Evolutionary conservation across 176 grass and related monocot genomes (phyloP).

Genomic region (Neostapfia colusana): DNA sequence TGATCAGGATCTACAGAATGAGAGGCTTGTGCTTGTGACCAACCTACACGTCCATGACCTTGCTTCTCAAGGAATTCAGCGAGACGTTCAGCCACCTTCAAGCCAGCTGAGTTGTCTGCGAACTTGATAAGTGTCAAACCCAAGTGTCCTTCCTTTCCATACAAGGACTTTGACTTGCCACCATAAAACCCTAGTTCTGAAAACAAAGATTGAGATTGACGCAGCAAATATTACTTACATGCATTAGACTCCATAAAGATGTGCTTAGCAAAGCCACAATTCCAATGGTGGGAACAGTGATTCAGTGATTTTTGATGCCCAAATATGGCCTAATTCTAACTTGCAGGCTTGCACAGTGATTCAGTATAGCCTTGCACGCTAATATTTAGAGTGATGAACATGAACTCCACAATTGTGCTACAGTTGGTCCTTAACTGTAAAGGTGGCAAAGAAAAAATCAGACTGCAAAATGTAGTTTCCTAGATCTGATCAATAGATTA

Average conservation of each 20-base stretch:
- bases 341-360: slow-evolving; percentile 24
- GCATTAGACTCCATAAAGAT: slow-evolving; percentile 40
- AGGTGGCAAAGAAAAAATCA: no score
- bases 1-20: slow-evolving; percentile 62
- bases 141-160: slow-evolving; percentile 88
- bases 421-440: no score
- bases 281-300: slow-evolving; percentile 20
- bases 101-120: slow-evolving; percentile 57
- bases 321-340: slow-evolving; percentile 34
- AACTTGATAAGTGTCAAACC: slow-evolving; percentile 87
- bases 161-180: slow-evolving; percentile 86
- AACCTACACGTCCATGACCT: slow-evolving; percentile 72
- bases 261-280: slow-evolving; percentile 35
- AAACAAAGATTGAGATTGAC: slow-evolving; percentile 48
- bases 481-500: slow-evolving; percentile 11
- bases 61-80: slow-evolving; percentile 68
- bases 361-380: no score
- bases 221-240: slow-evolving; percentile 52
- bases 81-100: slow-evolving; percentile 83
- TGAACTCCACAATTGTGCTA: no score
- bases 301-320: slow-evolving; percentile 23
- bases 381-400: no score
- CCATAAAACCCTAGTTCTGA: slow-evolving; percentile 91
- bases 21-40: slow-evolving; percentile 52
- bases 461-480: background rate